A percentile compares a stretch with the other conserved stretches of the same genome.
Conservation (phyloP, 805 yeast species). For the Suhomyces pyralidae region DNA sequence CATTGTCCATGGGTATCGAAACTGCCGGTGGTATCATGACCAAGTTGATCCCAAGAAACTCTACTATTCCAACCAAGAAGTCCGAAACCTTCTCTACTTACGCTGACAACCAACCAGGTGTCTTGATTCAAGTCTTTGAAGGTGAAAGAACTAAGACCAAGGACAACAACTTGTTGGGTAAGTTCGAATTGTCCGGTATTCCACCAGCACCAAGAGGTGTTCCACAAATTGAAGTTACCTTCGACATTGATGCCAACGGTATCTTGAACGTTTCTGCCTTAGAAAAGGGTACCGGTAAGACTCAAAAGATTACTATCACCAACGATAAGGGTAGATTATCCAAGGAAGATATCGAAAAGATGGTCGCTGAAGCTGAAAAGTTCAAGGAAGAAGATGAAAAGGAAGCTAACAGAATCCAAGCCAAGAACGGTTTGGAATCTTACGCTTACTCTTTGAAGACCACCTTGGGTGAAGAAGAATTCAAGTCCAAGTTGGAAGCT, state of each 20-base stretch:
- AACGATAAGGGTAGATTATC: conserved; percentile 98
- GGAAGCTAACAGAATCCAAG: conserved; percentile 88
- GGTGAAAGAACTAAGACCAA: conserved; percentile 97
- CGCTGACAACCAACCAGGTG: conserved; percentile 99
- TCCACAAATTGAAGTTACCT: conserved; percentile 96
- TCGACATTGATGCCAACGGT: conserved; percentile 96
- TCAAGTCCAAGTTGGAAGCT: conserved; percentile 48
- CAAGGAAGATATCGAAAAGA: conserved; percentile 95
- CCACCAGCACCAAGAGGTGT: conserved; percentile 99
- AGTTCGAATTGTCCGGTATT: conserved; percentile 92
- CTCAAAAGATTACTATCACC: conserved; percentile 95
- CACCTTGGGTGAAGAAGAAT: conserved; percentile 51
- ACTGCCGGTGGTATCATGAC: conserved; percentile 99
- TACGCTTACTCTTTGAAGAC: conserved; percentile 92
- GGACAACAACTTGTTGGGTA: conserved; percentile 95
- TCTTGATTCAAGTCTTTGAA: conserved; percentile 92
- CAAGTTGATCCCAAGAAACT: conserved; percentile 96
- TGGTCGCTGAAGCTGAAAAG: conserved; percentile 98
- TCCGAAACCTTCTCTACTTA: conserved; percentile 95
- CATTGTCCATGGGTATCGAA: conserved; percentile 95
- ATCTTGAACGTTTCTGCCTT: conserved; percentile 93
- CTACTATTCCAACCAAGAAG: conserved; percentile 96
- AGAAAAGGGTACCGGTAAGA: conserved; percentile 98
- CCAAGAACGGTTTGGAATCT: conserved; percentile 94
- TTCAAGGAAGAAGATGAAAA: conserved; percentile 94